These are phyloP conservation scores for Mimosa pudica DNA, from an alignment of 306 rosid species.

Conservation along the genomic window DNA sequence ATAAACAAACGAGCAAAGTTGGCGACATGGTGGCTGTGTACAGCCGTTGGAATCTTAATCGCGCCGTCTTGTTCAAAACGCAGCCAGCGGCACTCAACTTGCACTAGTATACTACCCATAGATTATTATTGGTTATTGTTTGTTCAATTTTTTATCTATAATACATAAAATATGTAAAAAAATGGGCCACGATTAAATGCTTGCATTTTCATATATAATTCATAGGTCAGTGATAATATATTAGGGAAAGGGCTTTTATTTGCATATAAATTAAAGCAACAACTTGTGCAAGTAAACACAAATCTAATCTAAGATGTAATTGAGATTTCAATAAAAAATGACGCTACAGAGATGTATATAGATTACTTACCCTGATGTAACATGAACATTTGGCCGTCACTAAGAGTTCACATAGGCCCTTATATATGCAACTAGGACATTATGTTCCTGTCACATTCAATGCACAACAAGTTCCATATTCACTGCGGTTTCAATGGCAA, in stretches of 20 bases:
- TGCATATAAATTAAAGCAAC: background rate
- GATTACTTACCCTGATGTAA: background rate
- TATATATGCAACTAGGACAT: background rate
- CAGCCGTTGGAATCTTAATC: background rate
- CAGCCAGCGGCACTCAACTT: background rate
- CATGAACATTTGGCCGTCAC: background rate
- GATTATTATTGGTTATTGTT: background rate
- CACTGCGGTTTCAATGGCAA: no score
- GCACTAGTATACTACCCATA: no score
- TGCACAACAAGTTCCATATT: no score
- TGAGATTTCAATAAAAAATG: background rate
- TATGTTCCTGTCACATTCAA: background rate
- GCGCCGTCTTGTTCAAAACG: background rate
- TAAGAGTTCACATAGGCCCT: background rate
- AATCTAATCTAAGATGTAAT: background rate
- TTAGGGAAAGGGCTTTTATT: background rate
- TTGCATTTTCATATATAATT: background rate
- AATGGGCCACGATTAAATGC: background rate
- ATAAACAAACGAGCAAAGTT: no score
- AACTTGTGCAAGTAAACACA: background rate
- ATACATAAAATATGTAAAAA: no score
- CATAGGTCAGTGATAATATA: background rate
- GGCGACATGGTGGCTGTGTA: no score
- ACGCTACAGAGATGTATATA: background rate
- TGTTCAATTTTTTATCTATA: background rate